Percentiles rank a stretch among this genome's conserved stretches.
These are phyloP conservation scores for Boletus semigastroideus DNA, from an alignment of 1,284 basidiomycete species.

Conservation along the genomic window DNA sequence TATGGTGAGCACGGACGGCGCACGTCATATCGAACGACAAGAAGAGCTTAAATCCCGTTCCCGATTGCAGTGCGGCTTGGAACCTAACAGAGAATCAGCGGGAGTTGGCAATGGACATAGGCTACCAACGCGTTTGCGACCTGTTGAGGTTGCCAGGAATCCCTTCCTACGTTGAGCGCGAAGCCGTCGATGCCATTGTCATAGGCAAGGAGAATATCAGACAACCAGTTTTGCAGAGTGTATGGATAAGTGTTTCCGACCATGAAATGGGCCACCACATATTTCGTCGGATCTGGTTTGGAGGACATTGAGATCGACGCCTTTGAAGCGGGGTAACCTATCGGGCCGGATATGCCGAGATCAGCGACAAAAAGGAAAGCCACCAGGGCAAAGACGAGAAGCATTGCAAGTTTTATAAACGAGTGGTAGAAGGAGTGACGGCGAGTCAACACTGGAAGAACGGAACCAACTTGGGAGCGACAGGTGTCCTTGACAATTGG, in stretches of 20 bases:
- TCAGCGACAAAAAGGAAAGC: constrained; percentile 7
- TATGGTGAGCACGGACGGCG: constrained; percentile 18
- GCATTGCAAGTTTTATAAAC: constrained; percentile 14
- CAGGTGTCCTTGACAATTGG: neutral
- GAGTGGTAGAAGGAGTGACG: constrained; percentile 21
- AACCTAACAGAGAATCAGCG: constrained; percentile 33
- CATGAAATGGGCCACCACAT: constrained; percentile 66
- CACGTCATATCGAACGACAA: constrained; percentile 80
- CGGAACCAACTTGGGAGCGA: neutral
- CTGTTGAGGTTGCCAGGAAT: constrained; percentile 63
- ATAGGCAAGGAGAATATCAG: constrained; percentile 58
- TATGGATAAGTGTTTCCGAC: constrained; percentile 70
- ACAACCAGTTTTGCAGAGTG: constrained; percentile 53
- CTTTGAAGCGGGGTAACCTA: constrained; percentile 7
- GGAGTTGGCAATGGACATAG: neutral
- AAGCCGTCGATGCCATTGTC: constrained; percentile 65
- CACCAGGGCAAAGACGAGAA: constrained; percentile 14
- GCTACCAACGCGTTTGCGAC: constrained; percentile 63
- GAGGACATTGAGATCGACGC: constrained; percentile 5
- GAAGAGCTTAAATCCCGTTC: constrained; percentile 72
- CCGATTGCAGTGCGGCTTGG: constrained; percentile 53
- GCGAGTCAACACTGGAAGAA: constrained; percentile 4
- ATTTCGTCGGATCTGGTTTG: constrained; percentile 39
- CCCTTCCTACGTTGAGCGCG: constrained; percentile 64
- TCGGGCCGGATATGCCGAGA: constrained; percentile 15